These are phyloP conservation scores for Fistulinella prunicolor DNA, from an alignment of 768 basidiomycete genomes.

Conservation along the genomic window DNA sequence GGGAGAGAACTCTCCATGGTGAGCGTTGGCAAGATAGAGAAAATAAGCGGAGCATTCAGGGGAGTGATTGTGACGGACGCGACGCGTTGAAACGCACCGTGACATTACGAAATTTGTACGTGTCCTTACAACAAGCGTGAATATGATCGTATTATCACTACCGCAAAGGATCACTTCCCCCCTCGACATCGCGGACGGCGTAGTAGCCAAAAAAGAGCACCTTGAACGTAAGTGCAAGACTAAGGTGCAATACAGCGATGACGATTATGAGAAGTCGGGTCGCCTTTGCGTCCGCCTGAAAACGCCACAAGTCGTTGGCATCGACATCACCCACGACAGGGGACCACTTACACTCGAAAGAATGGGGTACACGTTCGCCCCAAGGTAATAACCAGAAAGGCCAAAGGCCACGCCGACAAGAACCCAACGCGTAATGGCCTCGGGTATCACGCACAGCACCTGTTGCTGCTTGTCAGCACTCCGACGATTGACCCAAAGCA, in stretches of 20 bases:
- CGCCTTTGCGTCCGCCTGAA: slow-evolving; percentile 84
- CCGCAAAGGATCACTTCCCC: slow-evolving; percentile 16
- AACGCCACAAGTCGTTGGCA: not conserved
- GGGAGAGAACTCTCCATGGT: too few species aligned
- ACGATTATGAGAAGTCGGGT: slow-evolving; percentile 79
- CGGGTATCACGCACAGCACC: slow-evolving; percentile 84
- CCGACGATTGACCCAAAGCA: not conserved
- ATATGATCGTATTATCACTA: slow-evolving; percentile 6
- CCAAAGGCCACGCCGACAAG: slow-evolving; percentile 70
- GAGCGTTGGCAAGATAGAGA: too few species aligned
- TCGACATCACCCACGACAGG: not conserved
- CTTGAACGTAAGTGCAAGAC: slow-evolving; percentile 83
- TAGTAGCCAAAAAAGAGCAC: slow-evolving; percentile 62
- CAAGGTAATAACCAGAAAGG: slow-evolving; percentile 86
- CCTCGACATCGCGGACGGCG: slow-evolving; percentile 39
- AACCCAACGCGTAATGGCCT: slow-evolving; percentile 78
- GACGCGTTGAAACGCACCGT: too few species aligned
- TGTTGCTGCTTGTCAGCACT: slow-evolving; percentile 27
- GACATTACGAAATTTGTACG: too few species aligned
- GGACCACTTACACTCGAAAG: slow-evolving; percentile 65
- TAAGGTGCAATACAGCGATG: slow-evolving; percentile 72
- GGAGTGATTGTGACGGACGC: too few species aligned
- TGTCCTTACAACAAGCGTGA: too few species aligned
- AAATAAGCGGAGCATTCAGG: too few species aligned
- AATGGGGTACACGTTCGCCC: slow-evolving; percentile 84